A percentile compares a stretch with the other conserved stretches of the same genome.
phyloP scores from a whole-genome alignment of 2,329 filamentous ascomycete genomes.

The Sarocladium oryzae region DNA sequence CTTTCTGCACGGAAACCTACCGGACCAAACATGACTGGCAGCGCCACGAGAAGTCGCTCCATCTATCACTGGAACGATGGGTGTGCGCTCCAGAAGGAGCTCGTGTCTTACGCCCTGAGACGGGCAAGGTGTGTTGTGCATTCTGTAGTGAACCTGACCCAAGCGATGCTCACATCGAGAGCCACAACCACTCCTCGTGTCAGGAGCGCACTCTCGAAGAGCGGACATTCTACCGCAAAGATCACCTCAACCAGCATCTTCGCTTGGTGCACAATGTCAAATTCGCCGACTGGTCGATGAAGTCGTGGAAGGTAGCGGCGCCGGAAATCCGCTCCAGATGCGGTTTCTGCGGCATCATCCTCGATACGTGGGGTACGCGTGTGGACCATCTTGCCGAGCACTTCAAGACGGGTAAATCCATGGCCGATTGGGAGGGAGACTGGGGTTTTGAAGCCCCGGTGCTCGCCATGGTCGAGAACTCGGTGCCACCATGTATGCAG shows the following conservation, averaged over 20 bases:
- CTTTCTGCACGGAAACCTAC: slow-evolving; percentile 63
- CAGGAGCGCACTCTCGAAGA: slow-evolving; percentile 57
- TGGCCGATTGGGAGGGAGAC: slow-evolving; percentile 65
- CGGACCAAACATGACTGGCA: slow-evolving; percentile 65
- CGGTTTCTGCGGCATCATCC: slow-evolving; percentile 57
- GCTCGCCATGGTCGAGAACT: slow-evolving; percentile 58
- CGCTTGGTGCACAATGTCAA: slow-evolving; percentile 58
- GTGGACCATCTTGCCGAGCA: slow-evolving; percentile 61
- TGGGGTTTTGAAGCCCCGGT: slow-evolving; percentile 60
- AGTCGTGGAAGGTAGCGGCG: slow-evolving; percentile 52
- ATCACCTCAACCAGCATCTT: slow-evolving; percentile 60
- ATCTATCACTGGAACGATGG: slow-evolving; percentile 59
- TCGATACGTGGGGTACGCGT: slow-evolving; percentile 55
- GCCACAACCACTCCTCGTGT: slow-evolving; percentile 57
- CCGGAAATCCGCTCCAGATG: slow-evolving; percentile 58
- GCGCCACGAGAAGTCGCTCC: slow-evolving; percentile 63
- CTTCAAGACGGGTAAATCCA: slow-evolving; percentile 59
- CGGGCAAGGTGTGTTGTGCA: slow-evolving; percentile 49
- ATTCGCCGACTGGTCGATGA: slow-evolving; percentile 58
- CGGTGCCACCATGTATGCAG: slow-evolving; percentile 57
- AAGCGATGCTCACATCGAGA: slow-evolving; percentile 48
- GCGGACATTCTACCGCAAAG: slow-evolving; percentile 60
- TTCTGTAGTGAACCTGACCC: slow-evolving; percentile 54
- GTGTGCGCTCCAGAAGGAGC: slow-evolving; percentile 55
- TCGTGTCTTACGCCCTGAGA: slow-evolving; percentile 50